Percentiles rank a stretch among this genome's conserved stretches.
These are phyloP conservation scores for Cenococcum geophilum DNA, from an alignment of 495 filamentous ascomycete species.

Conservation along the genomic window DNA sequence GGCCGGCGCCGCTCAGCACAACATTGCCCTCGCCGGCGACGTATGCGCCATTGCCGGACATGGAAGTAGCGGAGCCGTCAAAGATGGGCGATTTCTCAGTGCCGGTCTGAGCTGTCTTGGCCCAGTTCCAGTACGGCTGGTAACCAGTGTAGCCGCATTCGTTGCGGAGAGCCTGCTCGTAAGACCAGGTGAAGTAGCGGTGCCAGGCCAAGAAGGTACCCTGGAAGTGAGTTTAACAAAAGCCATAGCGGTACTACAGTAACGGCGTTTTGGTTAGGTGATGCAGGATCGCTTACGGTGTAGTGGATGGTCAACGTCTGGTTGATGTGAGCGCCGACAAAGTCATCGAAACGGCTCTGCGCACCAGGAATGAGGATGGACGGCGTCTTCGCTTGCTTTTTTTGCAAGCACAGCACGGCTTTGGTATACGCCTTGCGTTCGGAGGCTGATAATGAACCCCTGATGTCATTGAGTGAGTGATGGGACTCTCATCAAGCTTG, in stretches of 20 bases:
- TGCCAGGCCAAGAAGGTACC: conserved; percentile 28
- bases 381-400: conserved; percentile 13
- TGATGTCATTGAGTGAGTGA: not conserved
- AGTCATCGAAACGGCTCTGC: conserved; percentile 23
- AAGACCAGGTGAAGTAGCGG: conserved; percentile 21
- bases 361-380: conserved; percentile 21
- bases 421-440: conserved; percentile 24
- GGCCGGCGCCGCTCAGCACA: conserved; percentile 20
- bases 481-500: not conserved
- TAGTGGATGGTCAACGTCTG: conserved; percentile 24
- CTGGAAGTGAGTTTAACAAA: not conserved
- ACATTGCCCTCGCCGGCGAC: conserved; percentile 39
- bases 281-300: conserved; percentile 11
- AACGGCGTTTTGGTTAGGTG: not conserved
- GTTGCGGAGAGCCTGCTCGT: conserved; percentile 33
- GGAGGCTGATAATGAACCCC: conserved; percentile 10
- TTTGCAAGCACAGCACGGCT: conserved; percentile 23
- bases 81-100: conserved; percentile 58
- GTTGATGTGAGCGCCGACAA: conserved; percentile 20
- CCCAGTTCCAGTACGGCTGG: conserved; percentile 60
- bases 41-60: conserved; percentile 56
- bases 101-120: conserved; percentile 40
- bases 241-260: not conserved
- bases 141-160: conserved; percentile 35
- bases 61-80: conserved; percentile 53